Evolutionary conservation across 225 moss, liverwort and hornwort genomes (phyloP).

Genomic region (Climacium dendroides): DNA sequence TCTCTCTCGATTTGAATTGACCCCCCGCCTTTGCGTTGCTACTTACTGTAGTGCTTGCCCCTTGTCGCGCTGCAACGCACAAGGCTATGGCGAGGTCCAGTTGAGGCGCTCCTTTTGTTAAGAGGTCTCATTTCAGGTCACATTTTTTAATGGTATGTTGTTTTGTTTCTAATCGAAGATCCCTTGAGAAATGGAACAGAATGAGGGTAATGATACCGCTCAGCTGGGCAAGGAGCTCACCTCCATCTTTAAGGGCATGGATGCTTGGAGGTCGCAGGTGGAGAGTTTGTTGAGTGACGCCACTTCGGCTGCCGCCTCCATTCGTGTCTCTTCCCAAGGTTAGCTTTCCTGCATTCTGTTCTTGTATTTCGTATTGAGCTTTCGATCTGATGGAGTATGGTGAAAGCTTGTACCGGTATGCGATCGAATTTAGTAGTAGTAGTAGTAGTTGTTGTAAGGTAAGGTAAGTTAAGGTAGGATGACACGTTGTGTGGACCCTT

Average conservation of each 20-base stretch:
- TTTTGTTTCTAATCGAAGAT: neutral
- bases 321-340: slow-evolving; percentile 25
- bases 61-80: too few species aligned
- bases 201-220: neutral
- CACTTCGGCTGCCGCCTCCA: neutral
- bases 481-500: neutral
- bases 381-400: neutral
- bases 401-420: neutral
- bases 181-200: slow-evolving; percentile 12
- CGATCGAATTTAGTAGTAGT: too few species aligned
- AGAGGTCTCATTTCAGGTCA: too few species aligned
- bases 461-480: neutral
- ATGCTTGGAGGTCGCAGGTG: slow-evolving; percentile 10
- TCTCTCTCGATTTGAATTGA: neutral
- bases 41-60: neutral
- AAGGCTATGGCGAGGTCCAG: neutral
- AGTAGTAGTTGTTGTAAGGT: too few species aligned
- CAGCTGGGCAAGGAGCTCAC: slow-evolving; percentile 20
- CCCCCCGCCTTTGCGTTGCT: neutral
- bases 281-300: slow-evolving; percentile 8
- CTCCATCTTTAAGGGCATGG: slow-evolving; percentile 19
- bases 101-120: neutral
- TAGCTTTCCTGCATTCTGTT: neutral
- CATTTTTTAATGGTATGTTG: neutral
- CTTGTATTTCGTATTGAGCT: neutral